Evolutionary conservation across 23 red algal species (phyloP).

Genomic region (Cyanidioschyzon merolae): DNA sequence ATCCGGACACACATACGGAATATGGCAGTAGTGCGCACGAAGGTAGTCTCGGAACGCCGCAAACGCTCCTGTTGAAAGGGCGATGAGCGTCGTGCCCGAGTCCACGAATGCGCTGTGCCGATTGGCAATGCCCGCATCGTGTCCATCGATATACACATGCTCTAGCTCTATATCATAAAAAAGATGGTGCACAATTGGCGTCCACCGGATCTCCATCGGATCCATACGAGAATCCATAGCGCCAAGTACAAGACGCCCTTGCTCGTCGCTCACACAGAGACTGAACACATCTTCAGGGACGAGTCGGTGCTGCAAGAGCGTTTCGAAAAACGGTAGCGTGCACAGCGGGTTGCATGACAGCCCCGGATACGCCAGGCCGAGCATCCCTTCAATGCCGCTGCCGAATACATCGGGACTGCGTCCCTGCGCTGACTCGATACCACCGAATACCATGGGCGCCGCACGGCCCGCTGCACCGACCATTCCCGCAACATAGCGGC

Average conservation of each 20-base stretch:
- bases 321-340: slow-evolving; percentile 70
- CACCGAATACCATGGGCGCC: background rate
- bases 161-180: slow-evolving; percentile 39
- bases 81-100: slow-evolving; percentile 78
- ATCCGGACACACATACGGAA: slow-evolving; percentile 1
- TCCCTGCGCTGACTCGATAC: background rate
- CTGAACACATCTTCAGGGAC: slow-evolving; percentile 63
- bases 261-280: slow-evolving; percentile 60
- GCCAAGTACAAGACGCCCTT: slow-evolving; percentile 67
- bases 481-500: background rate
- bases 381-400: slow-evolving; percentile 50
- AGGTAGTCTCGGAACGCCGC: slow-evolving; percentile 49
- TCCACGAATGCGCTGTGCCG: slow-evolving; percentile 48
- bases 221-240: slow-evolving; percentile 41
- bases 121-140: slow-evolving; percentile 31
- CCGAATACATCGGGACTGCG: background rate
- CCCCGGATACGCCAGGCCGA: slow-evolving; percentile 70
- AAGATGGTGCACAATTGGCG: slow-evolving; percentile 35
- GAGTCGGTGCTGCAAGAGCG: slow-evolving; percentile 40
- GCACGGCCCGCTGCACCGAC: background rate
- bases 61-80: slow-evolving; percentile 45
- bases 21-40: slow-evolving; percentile 58
- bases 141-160: slow-evolving; percentile 37
- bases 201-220: slow-evolving; percentile 38
- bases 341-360: slow-evolving; percentile 87